Conservation (phyloP, 805 yeast genomes). For the Wickerhamomyces pijperi region DNA sequence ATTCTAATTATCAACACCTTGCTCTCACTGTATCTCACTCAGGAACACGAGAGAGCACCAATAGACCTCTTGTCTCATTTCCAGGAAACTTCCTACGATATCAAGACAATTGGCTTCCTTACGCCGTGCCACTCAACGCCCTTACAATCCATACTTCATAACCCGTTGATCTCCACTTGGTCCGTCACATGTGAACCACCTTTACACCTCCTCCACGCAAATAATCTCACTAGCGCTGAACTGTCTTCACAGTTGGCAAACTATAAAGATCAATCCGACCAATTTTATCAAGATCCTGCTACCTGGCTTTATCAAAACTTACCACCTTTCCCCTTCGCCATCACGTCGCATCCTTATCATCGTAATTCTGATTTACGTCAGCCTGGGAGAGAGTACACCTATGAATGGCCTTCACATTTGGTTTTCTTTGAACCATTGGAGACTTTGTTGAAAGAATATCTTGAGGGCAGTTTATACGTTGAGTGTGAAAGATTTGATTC, state of each 20-base stretch:
- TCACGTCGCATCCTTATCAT: not conserved
- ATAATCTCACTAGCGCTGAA: constrained; percentile 10
- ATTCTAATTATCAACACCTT: constrained; percentile 26
- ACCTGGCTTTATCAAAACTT: constrained; percentile 44
- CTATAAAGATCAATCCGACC: constrained; percentile 83
- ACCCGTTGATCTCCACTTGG: constrained; percentile 48
- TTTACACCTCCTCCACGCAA: constrained; percentile 22
- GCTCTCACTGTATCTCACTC: constrained; percentile 42
- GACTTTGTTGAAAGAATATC: constrained; percentile 26
- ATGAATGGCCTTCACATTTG: constrained; percentile 63
- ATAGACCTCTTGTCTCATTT: constrained; percentile 52
- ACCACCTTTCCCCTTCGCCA: constrained; percentile 24
- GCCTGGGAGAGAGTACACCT: constrained; percentile 21
- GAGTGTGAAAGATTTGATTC: constrained; percentile 50
- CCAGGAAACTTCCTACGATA: constrained; percentile 24
- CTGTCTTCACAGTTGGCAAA: constrained; percentile 20
- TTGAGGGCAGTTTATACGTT: constrained; percentile 31
- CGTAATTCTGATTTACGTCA: constrained; percentile 10
- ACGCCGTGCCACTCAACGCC: constrained; percentile 99
- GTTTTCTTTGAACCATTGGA: constrained; percentile 62
- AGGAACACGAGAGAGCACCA: constrained; percentile 80
- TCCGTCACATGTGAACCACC: constrained; percentile 92
- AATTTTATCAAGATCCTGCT: constrained; percentile 57
- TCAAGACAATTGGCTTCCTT: constrained; percentile 60
- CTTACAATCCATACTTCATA: constrained; percentile 76